Conservation (phyloP, 2,329 filamentous ascomycete genomes). For the Ophiosphaerella herpotricha region DNA sequence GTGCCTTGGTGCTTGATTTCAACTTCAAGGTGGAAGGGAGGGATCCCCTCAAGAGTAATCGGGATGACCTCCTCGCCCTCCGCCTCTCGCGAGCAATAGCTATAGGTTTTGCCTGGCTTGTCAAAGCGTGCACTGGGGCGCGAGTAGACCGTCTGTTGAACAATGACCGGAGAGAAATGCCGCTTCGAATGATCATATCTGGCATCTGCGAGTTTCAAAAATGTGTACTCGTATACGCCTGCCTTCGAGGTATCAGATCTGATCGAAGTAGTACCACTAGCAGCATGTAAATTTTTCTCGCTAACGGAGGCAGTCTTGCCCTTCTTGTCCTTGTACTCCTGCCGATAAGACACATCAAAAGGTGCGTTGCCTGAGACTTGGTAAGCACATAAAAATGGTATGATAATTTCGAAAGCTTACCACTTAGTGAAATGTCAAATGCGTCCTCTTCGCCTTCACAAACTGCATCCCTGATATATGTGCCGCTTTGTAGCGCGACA, state of each 20-base stretch:
- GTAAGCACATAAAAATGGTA: constrained; percentile 24
- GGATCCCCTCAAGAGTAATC: constrained; percentile 77
- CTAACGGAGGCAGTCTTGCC: constrained; percentile 62
- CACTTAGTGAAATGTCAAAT: constrained; percentile 79
- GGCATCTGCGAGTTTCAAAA: constrained; percentile 79
- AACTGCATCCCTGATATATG: constrained; percentile 76
- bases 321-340: constrained; percentile 71
- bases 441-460: constrained; percentile 94
- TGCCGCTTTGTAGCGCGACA: constrained; percentile 57
- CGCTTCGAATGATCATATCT: constrained; percentile 78
- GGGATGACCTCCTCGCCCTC: constrained; percentile 85
- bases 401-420: constrained; percentile 52
- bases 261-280: constrained; percentile 75
- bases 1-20: constrained; percentile 91
- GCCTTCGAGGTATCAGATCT: constrained; percentile 84
- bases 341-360: constrained; percentile 80
- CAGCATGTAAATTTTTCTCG: constrained; percentile 75
- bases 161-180: constrained; percentile 67
- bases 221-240: constrained; percentile 84
- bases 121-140: constrained; percentile 81
- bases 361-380: constrained; percentile 68
- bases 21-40: constrained; percentile 89
- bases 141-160: constrained; percentile 83
- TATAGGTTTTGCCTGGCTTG: constrained; percentile 90
- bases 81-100: constrained; percentile 87